These are phyloP conservation scores for Candida nemodendra DNA, from an alignment of 805 yeast genomes.

Conservation along the genomic window DNA sequence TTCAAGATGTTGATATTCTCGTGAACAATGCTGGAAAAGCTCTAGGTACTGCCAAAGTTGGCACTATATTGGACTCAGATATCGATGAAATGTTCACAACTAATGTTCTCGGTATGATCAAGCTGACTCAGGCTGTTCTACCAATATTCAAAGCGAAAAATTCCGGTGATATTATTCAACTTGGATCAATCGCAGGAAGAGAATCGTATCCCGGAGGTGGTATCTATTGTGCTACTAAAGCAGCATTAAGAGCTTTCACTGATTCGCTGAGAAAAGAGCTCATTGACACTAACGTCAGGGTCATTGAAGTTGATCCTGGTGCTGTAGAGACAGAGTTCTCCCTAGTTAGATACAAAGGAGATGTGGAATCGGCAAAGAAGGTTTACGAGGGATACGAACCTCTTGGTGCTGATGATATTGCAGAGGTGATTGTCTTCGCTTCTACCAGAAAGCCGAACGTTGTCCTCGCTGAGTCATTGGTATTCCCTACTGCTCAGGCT, in stretches of 20 bases:
- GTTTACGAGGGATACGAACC: conserved; percentile 58
- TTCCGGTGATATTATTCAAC: conserved; percentile 56
- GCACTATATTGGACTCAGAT: conserved; percentile 38
- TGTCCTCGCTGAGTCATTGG: conserved; percentile 64
- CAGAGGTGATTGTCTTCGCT: conserved; percentile 56
- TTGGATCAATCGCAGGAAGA: conserved; percentile 71
- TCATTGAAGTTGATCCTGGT: conserved; percentile 66
- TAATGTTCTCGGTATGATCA: conserved; percentile 46
- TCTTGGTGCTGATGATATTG: conserved; percentile 55
- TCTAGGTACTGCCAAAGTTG: conserved; percentile 44
- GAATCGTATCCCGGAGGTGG: conserved; percentile 71
- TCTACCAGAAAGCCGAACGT: conserved; percentile 57
- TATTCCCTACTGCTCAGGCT: conserved; percentile 77
- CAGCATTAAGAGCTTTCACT: conserved; percentile 59
- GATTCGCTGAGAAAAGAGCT: conserved; percentile 15
- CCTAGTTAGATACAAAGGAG: conserved; percentile 57
- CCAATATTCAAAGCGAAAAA: conserved; percentile 42
- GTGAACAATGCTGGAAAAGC: conserved; percentile 60
- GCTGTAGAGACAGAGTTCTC: conserved; percentile 68
- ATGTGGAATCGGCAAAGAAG: conserved; percentile 47
- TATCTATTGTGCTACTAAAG: conserved; percentile 70
- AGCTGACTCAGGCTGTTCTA: conserved; percentile 43
- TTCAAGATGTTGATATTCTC: conserved; percentile 57
- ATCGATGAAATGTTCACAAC: conserved; percentile 44
- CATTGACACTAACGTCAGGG: conserved; percentile 54